Conservation (phyloP, 2,329 filamentous ascomycete species). For the Arthrobotrys megalospora region DNA sequence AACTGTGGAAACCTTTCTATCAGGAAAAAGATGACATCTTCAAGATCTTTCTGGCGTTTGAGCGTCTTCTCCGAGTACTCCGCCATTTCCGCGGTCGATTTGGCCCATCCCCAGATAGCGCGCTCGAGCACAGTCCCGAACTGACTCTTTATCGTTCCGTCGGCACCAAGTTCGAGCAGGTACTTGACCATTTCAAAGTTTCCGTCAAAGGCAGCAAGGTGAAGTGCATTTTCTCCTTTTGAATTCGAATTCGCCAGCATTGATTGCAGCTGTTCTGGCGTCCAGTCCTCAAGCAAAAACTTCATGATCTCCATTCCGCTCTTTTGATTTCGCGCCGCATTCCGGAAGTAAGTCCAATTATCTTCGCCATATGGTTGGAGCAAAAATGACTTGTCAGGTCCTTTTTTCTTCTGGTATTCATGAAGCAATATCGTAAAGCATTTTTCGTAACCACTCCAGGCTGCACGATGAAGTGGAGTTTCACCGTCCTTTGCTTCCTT, state of each 20-base stretch:
- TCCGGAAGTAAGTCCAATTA: constrained; percentile 22
- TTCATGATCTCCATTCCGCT: constrained; percentile 42
- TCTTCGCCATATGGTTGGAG: constrained; percentile 33
- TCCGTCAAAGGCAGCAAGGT: constrained; percentile 57
- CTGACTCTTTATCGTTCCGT: constrained; percentile 42
- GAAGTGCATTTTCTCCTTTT: constrained; percentile 59
- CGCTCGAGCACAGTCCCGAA: constrained; percentile 36
- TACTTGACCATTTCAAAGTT: constrained; percentile 56
- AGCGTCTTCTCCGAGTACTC: constrained; percentile 32
- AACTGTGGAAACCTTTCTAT: constrained; percentile 45
- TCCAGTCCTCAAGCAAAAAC: constrained; percentile 43
- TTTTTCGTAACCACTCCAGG: constrained; percentile 46
- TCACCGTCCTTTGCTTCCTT: constrained; percentile 43
- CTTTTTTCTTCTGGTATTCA: constrained; percentile 54
- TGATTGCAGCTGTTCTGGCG: constrained; percentile 38
- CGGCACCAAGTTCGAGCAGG: constrained; percentile 61
- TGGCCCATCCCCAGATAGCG: constrained; percentile 27
- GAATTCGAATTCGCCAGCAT: constrained; percentile 31
- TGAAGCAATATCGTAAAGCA: constrained; percentile 45
- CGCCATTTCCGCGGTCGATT: constrained; percentile 39
- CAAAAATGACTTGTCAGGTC: constrained; percentile 39
- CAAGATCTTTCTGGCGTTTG: constrained; percentile 23
- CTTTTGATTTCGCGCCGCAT: constrained; percentile 30
- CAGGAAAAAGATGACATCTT: constrained; percentile 21
- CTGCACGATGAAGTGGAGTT: constrained; percentile 26